phyloP scores from a whole-genome alignment of 371 early-diverging fungal genomes.

The Massospora cicadina region DNA sequence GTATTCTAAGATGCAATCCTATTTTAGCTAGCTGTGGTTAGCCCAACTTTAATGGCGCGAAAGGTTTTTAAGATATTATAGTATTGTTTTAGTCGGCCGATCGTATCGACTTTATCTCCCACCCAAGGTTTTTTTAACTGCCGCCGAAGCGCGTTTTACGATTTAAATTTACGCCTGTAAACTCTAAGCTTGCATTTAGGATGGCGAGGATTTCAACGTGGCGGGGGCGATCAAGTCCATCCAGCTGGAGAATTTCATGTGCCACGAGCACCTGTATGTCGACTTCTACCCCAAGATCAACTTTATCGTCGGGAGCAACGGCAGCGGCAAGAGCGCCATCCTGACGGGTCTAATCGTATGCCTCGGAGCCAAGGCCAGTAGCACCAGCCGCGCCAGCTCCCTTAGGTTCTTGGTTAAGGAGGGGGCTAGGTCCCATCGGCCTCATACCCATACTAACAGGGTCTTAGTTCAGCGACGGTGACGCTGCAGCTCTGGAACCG shows the following conservation, averaged over 20 bases:
- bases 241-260: slow-evolving; percentile 84
- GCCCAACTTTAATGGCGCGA: no score
- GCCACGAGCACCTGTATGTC: slow-evolving; percentile 63
- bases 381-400: slow-evolving; percentile 71
- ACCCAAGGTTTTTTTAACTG: no score
- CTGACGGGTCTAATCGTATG: slow-evolving; percentile 77
- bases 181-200: no score
- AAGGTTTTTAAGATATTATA: no score
- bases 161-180: no score
- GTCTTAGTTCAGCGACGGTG: slow-evolving; percentile 34
- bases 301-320: slow-evolving; percentile 90
- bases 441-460: not conserved
- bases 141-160: no score
- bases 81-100: no score
- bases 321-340: slow-evolving; percentile 91
- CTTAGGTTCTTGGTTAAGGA: slow-evolving; percentile 66
- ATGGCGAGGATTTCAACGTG: not conserved
- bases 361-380: slow-evolving; percentile 75
- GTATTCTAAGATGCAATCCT: no score
- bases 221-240: slow-evolving; percentile 62
- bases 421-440: slow-evolving; percentile 33
- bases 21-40: no score
- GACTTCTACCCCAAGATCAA: slow-evolving; percentile 76
- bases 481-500: slow-evolving; percentile 58
- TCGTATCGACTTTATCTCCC: no score